These are phyloP conservation scores for Aspergillus sp. DNA, from an alignment of 2,329 filamentous ascomycete species.

Conservation along the genomic window DNA sequence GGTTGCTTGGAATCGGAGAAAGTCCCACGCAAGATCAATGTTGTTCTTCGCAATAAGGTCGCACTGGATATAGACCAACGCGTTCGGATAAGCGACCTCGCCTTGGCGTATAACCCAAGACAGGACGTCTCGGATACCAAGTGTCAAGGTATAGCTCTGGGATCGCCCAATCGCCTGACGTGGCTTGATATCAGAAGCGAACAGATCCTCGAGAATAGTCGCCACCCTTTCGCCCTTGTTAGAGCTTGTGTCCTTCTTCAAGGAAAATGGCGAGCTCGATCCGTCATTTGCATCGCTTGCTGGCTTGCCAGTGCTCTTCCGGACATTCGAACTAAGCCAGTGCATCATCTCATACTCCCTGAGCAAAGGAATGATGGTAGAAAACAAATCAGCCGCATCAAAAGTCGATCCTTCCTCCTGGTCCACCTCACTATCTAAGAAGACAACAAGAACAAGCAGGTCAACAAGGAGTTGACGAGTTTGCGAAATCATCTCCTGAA, in stretches of 20 bases:
- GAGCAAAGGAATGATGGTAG: conserved; percentile 61
- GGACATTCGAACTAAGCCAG: conserved; percentile 50
- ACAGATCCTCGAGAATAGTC: conserved; percentile 40
- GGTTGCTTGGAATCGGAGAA: conserved; percentile 58
- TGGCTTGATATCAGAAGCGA: conserved; percentile 39
- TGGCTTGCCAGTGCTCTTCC: conserved; percentile 24
- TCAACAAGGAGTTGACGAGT: conserved; percentile 72
- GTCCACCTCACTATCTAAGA: conserved; percentile 78
- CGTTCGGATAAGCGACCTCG: conserved; percentile 49
- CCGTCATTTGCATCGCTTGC: conserved; percentile 16
- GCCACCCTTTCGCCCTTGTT: conserved; percentile 20
- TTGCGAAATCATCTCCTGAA: conserved; percentile 69
- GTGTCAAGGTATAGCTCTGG: conserved; percentile 37
- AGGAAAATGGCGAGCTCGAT: conserved; percentile 17
- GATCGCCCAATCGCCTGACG: conserved; percentile 33
- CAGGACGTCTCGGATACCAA: conserved; percentile 39
- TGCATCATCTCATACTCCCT: conserved; percentile 63
- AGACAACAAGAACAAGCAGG: conserved; percentile 72
- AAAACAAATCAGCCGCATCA: conserved; percentile 52
- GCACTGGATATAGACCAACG: conserved; percentile 60
- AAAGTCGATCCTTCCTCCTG: conserved; percentile 65
- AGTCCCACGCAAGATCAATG: conserved; percentile 58
- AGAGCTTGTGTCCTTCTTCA: conserved; percentile 17
- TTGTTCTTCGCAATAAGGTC: conserved; percentile 63
- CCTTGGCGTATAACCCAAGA: conserved; percentile 47